phyloP scores from a whole-genome alignment of 2,329 filamentous ascomycete genomes.

The Chrysoporthe austroafricana region DNA sequence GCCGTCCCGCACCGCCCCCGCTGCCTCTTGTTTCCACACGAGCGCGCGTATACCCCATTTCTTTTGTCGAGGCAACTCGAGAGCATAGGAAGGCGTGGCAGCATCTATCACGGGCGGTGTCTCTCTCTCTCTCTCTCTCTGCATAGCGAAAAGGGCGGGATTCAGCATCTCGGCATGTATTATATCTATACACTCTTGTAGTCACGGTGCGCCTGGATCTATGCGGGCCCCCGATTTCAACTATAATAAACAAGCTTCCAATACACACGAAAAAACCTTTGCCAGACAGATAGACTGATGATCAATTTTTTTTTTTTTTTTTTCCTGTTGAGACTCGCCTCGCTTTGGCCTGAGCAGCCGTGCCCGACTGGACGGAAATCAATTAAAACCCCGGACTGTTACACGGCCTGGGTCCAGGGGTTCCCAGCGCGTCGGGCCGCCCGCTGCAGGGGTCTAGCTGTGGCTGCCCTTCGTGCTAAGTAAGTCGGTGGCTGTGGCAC shows the following conservation, averaged over 20 bases:
- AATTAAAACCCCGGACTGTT: constrained; percentile 6
- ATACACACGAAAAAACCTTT: neutral
- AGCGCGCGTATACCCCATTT: constrained; percentile 27
- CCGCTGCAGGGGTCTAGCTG: constrained; percentile 2
- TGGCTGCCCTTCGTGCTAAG: neutral
- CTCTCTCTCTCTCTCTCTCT: neutral
- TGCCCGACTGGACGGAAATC: neutral
- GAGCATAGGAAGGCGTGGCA: neutral
- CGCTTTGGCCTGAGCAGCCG: too few species aligned
- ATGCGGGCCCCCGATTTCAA: neutral
- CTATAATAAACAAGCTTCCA: neutral
- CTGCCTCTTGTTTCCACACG: constrained; percentile 27
- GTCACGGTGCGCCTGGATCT: neutral
- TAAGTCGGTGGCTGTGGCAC: neutral
- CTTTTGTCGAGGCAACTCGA: neutral
- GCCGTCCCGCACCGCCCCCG: neutral
- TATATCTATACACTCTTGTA: neutral
- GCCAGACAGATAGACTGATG: too few species aligned
- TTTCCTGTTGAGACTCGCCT: too few species aligned
- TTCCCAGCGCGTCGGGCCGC: neutral
- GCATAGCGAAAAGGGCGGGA: constrained; percentile 1
- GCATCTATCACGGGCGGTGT: neutral
- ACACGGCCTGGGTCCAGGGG: neutral
- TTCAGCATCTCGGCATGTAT: constrained; percentile 21
- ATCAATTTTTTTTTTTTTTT: too few species aligned